These are phyloP conservation scores for Taxillus chinensis DNA, from an alignment of 164 flowering plant species.

Conservation along the genomic window DNA sequence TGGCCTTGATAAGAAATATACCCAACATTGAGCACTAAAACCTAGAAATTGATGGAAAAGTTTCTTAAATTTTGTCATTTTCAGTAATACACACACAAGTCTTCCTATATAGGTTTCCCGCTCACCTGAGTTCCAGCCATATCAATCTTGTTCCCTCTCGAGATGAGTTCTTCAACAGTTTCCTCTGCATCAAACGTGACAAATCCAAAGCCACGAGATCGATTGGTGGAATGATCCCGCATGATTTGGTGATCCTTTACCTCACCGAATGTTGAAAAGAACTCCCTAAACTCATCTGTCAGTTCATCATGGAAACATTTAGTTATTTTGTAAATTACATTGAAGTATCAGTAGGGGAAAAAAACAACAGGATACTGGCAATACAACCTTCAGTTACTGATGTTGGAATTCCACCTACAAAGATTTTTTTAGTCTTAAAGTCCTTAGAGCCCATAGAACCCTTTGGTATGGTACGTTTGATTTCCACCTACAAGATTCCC, in stretches of 20 bases:
- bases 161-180: conserved; percentile 60
- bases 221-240: conserved; percentile 66
- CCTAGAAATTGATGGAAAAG: not conserved
- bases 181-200: conserved; percentile 61
- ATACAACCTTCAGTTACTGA: conserved; percentile 50
- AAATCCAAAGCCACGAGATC: conserved; percentile 91
- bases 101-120: not conserved
- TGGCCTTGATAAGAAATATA: too few species aligned
- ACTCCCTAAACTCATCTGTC: conserved; percentile 75
- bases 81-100: too few species aligned
- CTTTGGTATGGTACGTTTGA: conserved; percentile 80
- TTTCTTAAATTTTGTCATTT: too few species aligned
- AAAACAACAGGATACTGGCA: not conserved
- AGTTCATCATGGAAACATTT: conserved; percentile 1
- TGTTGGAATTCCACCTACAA: conserved; percentile 86
- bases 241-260: conserved; percentile 74
- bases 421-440: conserved; percentile 79
- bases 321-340: not conserved
- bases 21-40: too few species aligned
- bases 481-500: conserved; percentile 51
- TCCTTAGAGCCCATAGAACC: conserved; percentile 51
- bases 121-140: conserved; percentile 67
- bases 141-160: conserved; percentile 58
- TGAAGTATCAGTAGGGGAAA: not conserved
- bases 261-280: conserved; percentile 67